Evolutionary conservation across 2,329 filamentous ascomycete genomes (phyloP).

Genomic region (Ramichloridium luteum): DNA sequence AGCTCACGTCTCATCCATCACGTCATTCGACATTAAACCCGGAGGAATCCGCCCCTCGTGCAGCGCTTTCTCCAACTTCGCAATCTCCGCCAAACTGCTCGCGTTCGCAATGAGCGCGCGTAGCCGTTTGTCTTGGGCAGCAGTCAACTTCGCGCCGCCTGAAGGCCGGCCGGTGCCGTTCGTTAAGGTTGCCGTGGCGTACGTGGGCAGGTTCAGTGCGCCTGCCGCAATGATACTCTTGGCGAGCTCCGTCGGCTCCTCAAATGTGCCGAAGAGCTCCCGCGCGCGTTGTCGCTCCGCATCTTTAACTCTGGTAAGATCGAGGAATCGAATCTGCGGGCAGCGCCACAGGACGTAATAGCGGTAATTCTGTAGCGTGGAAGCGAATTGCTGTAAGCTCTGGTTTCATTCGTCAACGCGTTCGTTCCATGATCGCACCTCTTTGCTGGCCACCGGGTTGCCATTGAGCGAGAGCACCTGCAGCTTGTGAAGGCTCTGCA

Average conservation of each 20-base stretch:
- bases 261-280: slow-evolving; percentile 67
- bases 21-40: slow-evolving; percentile 17
- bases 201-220: slow-evolving; percentile 39
- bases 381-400: no score
- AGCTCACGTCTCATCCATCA: slow-evolving; percentile 26
- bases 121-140: slow-evolving; percentile 73
- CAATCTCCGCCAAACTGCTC: slow-evolving; percentile 80
- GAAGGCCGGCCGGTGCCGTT: slow-evolving; percentile 24
- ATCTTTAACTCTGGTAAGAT: slow-evolving; percentile 84
- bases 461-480: slow-evolving; percentile 72
- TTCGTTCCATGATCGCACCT: slow-evolving; percentile 66
- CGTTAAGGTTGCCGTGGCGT: slow-evolving; percentile 34
- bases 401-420: no score
- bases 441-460: slow-evolving; percentile 84
- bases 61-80: slow-evolving; percentile 78
- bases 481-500: slow-evolving; percentile 55
- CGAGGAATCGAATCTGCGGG: slow-evolving; percentile 75
- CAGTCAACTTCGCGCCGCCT: slow-evolving; percentile 46
- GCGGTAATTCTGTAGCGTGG: slow-evolving; percentile 62
- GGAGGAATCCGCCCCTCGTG: slow-evolving; percentile 73
- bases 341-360: slow-evolving; percentile 83
- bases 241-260: slow-evolving; percentile 66
- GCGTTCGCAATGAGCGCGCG: slow-evolving; percentile 81
- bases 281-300: slow-evolving; percentile 63
- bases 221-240: slow-evolving; percentile 65